These are phyloP conservation scores for Millerozyma miso DNA, from an alignment of 805 yeast species.

Conservation along the genomic window DNA sequence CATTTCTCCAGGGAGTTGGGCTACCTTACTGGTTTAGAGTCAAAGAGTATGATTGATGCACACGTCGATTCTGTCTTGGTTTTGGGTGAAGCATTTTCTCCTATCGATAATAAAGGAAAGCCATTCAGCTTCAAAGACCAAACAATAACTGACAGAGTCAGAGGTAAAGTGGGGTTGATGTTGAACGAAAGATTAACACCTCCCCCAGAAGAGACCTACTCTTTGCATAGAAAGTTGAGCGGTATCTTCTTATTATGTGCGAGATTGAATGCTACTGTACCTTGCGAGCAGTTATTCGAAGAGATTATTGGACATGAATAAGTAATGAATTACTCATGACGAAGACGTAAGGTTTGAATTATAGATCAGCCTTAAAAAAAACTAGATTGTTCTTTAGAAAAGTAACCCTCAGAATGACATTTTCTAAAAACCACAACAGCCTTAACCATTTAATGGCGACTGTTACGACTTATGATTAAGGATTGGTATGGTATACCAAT, in stretches of 20 bases:
- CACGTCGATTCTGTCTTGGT: conserved; percentile 89
- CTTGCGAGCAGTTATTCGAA: conserved; percentile 69
- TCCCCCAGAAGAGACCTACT: conserved; percentile 97
- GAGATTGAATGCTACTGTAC: conserved; percentile 75
- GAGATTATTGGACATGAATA: conserved; percentile 62
- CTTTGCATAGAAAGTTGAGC: conserved; percentile 91
- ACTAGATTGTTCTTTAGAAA: too few relatives aligned
- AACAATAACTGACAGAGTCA: conserved; percentile 90
- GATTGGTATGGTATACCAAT: background rate
- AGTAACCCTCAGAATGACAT: too few relatives aligned
- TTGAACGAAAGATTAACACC: conserved; percentile 87
- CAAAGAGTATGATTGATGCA: conserved; percentile 81
- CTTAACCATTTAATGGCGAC: background rate
- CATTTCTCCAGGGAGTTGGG: conserved; percentile 71
- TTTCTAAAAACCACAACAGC: too few relatives aligned
- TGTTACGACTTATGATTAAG: background rate
- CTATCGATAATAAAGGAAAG: conserved; percentile 42
- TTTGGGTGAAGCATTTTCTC: conserved; percentile 87
- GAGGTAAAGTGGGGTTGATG: conserved; percentile 86
- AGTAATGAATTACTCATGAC: too few relatives aligned
- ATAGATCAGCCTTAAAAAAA: too few relatives aligned
- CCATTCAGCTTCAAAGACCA: conserved; percentile 74
- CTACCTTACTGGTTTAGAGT: conserved; percentile 87
- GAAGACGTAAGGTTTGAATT: too few relatives aligned
- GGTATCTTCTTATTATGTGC: conserved; percentile 93